Evolutionary conservation across 2,329 filamentous ascomycete species (phyloP), one percentile per base, ranked within the genome.

Genomic region (Beauveria medogensis): DNA sequence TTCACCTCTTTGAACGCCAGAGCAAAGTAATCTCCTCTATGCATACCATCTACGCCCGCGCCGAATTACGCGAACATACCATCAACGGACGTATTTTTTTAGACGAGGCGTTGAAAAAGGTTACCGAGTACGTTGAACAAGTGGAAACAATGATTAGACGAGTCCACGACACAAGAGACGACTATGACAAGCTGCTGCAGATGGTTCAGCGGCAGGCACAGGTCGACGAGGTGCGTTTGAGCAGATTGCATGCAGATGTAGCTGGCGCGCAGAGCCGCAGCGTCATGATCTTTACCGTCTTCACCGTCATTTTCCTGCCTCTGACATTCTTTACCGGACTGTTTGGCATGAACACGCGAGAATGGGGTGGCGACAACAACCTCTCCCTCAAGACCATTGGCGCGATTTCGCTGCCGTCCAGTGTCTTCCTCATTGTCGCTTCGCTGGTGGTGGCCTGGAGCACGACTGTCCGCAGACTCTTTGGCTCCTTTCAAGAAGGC

Each of bases 151-250:
- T 88, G 84, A 74, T 80, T 7, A 74, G 78, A 41, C 75, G 83
- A n/a, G 83, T 85, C 1, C 78, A 81, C 14, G 74, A 75, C 3
- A 85, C 84, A 2, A 77, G 84, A 44, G 83, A 82, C 51, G 84
- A 86, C 63, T 87, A 86, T 64, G 83, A 86, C 65, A 86, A 86
- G 64, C 77, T 88, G 5, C 80, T 87, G 14, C 83, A 87, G 69
- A 85, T 88, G 78, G 84, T 85, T 46, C 84, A 87, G 67, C 82
- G 85, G 18, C 84, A 87, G 66, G 84, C 84, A 0, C 85, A 87
- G 66, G 83, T 88, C 2, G 84, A 87, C 66, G 85, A 88, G 68
- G 83, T 86, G 9, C 80, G 83, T 26, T 80, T 85, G 70, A 84
- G 83, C 26, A 76, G 85, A 2, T 74, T 85, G 60, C 82, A 87